phyloP scores from a whole-genome alignment of 2,329 filamentous ascomycete genomes.

The Eutypa lata region DNA sequence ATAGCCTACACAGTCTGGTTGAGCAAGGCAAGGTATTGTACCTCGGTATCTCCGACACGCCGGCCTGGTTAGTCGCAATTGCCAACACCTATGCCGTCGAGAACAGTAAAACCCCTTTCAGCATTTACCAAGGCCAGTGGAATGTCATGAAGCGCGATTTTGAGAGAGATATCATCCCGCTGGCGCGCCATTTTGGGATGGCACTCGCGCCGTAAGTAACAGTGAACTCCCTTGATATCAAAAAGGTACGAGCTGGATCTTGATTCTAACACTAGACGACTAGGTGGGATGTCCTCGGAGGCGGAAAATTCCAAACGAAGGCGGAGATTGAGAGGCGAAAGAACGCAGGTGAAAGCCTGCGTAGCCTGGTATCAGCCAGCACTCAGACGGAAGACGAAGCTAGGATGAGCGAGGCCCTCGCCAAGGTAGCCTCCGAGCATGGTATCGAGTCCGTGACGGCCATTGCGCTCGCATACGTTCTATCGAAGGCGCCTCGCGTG shows the following conservation, averaged over 20 bases:
- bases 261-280: too few relatives aligned
- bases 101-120: constrained; percentile 8
- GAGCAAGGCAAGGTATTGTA: constrained; percentile 26
- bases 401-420: constrained; percentile 55
- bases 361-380: constrained; percentile 21
- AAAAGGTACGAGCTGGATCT: too few relatives aligned
- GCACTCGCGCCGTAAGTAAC: constrained; percentile 24
- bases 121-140: constrained; percentile 10
- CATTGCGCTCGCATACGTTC: constrained; percentile 50
- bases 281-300: constrained; percentile 54
- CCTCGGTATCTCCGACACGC: constrained; percentile 28
- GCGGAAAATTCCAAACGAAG: constrained; percentile 42
- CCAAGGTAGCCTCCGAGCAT: constrained; percentile 55
- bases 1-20: constrained; percentile 22
- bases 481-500: constrained; percentile 44
- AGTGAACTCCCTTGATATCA: too few relatives aligned
- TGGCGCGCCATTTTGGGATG: constrained; percentile 21
- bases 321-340: constrained; percentile 29
- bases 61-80: constrained; percentile 27
- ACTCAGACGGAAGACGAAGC: constrained; percentile 44
- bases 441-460: constrained; percentile 52
- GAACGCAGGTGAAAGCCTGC: constrained; percentile 37
- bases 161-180: constrained; percentile 12
- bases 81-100: constrained; percentile 6
- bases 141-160: constrained; percentile 6